Evolutionary conservation across 1,139 yeast species (phyloP).

Genomic region (Blastobotrys proliferans): DNA sequence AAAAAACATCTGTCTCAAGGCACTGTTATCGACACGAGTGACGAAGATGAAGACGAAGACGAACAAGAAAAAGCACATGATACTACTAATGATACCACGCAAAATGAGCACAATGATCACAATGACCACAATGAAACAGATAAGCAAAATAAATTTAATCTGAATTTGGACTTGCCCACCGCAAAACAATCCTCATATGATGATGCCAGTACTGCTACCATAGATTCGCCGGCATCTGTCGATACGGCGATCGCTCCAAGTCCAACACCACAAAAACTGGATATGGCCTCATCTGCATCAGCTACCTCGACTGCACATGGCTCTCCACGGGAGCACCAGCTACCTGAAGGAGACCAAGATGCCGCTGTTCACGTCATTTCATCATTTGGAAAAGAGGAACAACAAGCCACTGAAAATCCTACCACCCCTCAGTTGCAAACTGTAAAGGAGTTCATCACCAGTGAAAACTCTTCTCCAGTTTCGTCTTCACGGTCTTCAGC

Average conservation of each 20-base stretch:
- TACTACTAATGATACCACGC: neutral
- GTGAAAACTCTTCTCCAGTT: conserved; percentile 4
- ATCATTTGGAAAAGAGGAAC: conserved; percentile 5
- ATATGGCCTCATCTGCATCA: too few species aligned
- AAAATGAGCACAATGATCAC: neutral
- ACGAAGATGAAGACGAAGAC: neutral
- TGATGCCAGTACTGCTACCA: too few species aligned
- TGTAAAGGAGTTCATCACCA: conserved; percentile 10
- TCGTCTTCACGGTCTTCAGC: conserved; percentile 16
- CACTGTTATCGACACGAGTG: neutral
- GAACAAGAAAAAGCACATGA: neutral
- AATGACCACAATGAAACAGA: neutral
- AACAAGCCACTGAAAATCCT: conserved; percentile 7
- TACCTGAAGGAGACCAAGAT: neutral
- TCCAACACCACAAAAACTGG: too few species aligned
- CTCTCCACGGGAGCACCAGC: neutral
- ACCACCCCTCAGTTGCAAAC: conserved; percentile 21
- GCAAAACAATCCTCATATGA: too few species aligned
- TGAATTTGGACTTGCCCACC: neutral
- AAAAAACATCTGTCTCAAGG: neutral
- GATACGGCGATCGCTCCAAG: too few species aligned
- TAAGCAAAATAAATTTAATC: neutral
- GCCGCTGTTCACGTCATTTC: conserved; percentile 10
- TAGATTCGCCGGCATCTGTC: too few species aligned
- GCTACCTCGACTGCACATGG: too few species aligned